Conservation (phyloP, 2,329 filamentous ascomycete genomes). For the Pseudogymnoascus sp. region DNA sequence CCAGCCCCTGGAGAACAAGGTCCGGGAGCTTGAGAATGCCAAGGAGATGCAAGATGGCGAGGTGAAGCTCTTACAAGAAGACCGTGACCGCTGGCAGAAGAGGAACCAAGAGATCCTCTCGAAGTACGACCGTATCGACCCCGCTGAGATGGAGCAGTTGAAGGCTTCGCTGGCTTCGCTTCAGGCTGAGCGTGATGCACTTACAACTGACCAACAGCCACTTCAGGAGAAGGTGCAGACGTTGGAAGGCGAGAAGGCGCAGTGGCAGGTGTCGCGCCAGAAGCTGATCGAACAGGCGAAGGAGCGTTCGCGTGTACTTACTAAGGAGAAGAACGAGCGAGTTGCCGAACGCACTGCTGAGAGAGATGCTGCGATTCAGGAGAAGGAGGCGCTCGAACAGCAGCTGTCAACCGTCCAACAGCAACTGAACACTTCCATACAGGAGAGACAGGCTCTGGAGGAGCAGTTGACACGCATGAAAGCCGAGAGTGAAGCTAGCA, state of each 20-base stretch:
- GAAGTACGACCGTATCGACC: conserved; percentile 93
- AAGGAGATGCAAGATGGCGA: conserved; percentile 64
- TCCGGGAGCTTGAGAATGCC: conserved; percentile 76
- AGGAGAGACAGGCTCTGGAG: conserved; percentile 30
- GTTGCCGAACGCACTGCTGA: conserved; percentile 38
- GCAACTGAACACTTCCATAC: conserved; percentile 41
- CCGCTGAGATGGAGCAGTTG: conserved; percentile 82
- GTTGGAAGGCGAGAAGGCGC: conserved; percentile 48
- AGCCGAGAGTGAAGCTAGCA: conserved; percentile 50
- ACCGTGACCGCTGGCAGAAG: conserved; percentile 93
- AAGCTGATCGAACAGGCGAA: conserved; percentile 59
- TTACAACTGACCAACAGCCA: conserved; percentile 34
- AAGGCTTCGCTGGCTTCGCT: conserved; percentile 68
- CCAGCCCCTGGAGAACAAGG: conserved; percentile 72
- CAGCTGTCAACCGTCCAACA: conserved; percentile 38
- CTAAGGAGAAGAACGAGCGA: conserved; percentile 48
- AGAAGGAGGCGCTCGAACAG: conserved; percentile 37
- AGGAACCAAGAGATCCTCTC: conserved; percentile 91
- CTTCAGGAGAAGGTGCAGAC: conserved; percentile 49
- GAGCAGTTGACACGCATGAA: conserved; percentile 36
- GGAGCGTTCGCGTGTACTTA: conserved; percentile 50
- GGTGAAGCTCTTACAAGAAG: conserved; percentile 79
- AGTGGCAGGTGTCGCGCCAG: conserved; percentile 47
- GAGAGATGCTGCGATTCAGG: conserved; percentile 31
- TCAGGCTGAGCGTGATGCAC: conserved; percentile 56